phyloP scores from a whole-genome alignment of 2,329 filamentous ascomycete genomes.

The Ascochyta rabiei region DNA sequence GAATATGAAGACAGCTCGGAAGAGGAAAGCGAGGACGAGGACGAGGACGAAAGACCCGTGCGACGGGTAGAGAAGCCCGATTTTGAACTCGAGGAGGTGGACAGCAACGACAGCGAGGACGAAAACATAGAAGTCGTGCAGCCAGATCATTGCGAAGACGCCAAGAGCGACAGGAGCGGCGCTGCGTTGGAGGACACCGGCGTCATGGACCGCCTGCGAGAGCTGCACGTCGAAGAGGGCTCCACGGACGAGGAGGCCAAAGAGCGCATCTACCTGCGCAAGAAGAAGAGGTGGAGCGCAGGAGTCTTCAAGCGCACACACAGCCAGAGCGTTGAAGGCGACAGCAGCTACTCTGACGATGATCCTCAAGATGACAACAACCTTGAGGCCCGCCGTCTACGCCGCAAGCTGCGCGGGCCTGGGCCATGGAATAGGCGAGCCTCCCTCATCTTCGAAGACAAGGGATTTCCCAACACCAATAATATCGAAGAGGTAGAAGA shows the following conservation, averaged over 20 bases:
- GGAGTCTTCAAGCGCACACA: conserved; percentile 54
- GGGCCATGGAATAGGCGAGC: conserved; percentile 44
- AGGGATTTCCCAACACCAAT: conserved; percentile 45
- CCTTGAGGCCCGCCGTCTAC: conserved; percentile 49
- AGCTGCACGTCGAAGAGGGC: conserved; percentile 43
- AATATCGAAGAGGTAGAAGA: conserved; percentile 48
- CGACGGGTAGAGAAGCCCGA: conserved; percentile 38
- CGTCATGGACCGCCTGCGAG: conserved; percentile 42
- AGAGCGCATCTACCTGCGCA: conserved; percentile 38
- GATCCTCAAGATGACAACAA: conserved; percentile 51
- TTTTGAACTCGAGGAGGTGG: conserved; percentile 54
- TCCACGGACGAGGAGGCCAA: conserved; percentile 44
- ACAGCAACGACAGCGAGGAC: conserved; percentile 47
- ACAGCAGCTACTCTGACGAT: conserved; percentile 51
- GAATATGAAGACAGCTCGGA: conserved; percentile 34
- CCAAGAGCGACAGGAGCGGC: conserved; percentile 42
- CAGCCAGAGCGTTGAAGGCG: conserved; percentile 53
- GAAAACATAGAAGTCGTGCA: conserved; percentile 52
- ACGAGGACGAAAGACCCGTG: conserved; percentile 30
- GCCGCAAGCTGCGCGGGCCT: conserved; percentile 49
- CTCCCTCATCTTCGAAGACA: conserved; percentile 49
- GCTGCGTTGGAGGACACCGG: conserved; percentile 37
- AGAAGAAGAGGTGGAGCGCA: conserved; percentile 51
- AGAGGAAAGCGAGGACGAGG: conserved; percentile 38
- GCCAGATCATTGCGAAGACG: conserved; percentile 54